Percentiles rank a stretch among this genome's conserved stretches.
Conservation (phyloP, 1,284 basidiomycete species). For the Papiliotrema flavescens region DNA sequence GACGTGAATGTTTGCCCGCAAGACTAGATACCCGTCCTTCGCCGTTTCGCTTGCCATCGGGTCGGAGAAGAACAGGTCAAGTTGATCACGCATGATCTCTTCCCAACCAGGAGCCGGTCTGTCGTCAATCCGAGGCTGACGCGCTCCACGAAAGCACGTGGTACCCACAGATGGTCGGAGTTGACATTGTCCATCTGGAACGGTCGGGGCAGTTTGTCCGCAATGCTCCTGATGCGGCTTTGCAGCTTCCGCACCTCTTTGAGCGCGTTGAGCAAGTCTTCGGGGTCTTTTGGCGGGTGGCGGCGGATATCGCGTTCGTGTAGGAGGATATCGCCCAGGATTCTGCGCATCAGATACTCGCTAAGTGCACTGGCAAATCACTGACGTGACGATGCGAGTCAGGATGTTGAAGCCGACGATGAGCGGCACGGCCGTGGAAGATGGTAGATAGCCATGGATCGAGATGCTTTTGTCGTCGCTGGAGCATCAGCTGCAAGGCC, state of each 20-base stretch:
- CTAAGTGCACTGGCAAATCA: neutral
- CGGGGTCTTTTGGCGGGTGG: conserved; percentile 15
- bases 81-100: conserved; percentile 20
- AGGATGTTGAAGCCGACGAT: conserved; percentile 24
- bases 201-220: conserved; percentile 14
- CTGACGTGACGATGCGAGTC: conserved; percentile 20
- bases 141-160: too few relatives aligned
- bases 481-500: neutral
- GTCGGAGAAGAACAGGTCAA: conserved; percentile 26
- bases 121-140: too few relatives aligned
- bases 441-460: conserved; percentile 13
- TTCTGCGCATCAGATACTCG: conserved; percentile 5
- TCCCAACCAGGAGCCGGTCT: conserved; percentile 27
- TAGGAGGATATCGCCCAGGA: conserved; percentile 22
- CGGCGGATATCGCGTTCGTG: conserved; percentile 21
- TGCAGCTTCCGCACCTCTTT: conserved; percentile 14
- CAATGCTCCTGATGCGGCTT: conserved; percentile 12
- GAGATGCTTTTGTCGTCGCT: conserved; percentile 24
- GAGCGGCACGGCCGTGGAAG: conserved; percentile 15
- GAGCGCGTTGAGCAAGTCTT: conserved; percentile 16
- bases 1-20: conserved; percentile 30
- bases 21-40: conserved; percentile 21
- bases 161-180: conserved; percentile 10
- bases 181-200: conserved; percentile 15
- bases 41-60: conserved; percentile 19